Base-by-base conservation (phyloP, 768 basidiomycete genomes). In the Chalciporus sphaerocephalus region DNA sequence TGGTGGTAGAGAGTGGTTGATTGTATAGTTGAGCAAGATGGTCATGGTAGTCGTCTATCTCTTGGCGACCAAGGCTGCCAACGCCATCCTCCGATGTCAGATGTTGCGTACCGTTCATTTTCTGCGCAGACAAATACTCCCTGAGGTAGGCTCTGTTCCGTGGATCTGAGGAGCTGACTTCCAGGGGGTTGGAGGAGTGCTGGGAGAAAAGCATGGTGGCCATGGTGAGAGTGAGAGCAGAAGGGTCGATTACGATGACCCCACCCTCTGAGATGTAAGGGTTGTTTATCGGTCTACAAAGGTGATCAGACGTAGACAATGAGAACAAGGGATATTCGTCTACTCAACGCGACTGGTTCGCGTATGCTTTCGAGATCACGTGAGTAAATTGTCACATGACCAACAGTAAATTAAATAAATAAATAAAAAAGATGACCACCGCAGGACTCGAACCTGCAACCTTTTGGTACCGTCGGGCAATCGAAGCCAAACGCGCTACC, bases 401-500 rank as follows among this genome's bases (percentile, higher is more conserved):
- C 15, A 32, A 27, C 9, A 27, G 8, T 34, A 35, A 40, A 35
- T 11, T 3, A 24, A 9, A 1, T 12, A 18, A 30, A 39, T 22
- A 38, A 23, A 17, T 20, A 27, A 59, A 64, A 68, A 43, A 40
- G 51, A 61, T 86, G 85, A 87, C 80, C 82, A 85, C 85, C 82
- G 85, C 87, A 87, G 87, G 87, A 86, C 85, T 89, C 85, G 87
- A 89, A 89, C 87, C 87, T 89, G 86, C 87, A 89, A 83, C 87
- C 87, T 88, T 85, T 87, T 87, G 87, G 86, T 89, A 52, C 71
- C 80, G 68, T 70, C 68, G 53, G 73, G 80, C 81, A 58, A 77
- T 86, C 85, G 86, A 88, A 88, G 85, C 85, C 85, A 87, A 86
- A 88, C 85, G 86, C 86, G 86, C 86, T 88, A 87, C 86, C 86